Evolutionary conservation across 169 alveolate species (phyloP).

Genomic region (Plasmodium sp.): DNA sequence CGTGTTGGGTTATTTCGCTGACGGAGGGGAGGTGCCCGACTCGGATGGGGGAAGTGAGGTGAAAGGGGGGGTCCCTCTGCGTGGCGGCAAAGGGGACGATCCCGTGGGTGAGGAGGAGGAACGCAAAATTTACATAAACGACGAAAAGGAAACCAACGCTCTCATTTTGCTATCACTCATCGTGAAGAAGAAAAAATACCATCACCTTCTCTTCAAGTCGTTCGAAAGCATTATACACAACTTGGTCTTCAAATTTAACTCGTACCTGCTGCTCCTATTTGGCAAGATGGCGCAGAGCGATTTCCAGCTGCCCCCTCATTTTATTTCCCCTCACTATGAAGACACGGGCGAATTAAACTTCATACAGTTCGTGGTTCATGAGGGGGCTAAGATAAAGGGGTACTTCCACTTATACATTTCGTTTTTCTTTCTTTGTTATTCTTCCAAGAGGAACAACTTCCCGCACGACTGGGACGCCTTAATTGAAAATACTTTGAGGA

Average conservation of each 20-base stretch:
- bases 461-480: conserved; percentile 30
- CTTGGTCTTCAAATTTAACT: conserved; percentile 30
- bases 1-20: background rate
- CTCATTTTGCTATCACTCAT: conserved; percentile 33
- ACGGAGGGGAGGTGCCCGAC: background rate
- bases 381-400: background rate
- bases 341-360: background rate
- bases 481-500: conserved; percentile 11
- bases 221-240: conserved; percentile 15
- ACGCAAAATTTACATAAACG: background rate
- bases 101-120: background rate
- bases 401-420: conserved; percentile 38
- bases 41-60: background rate
- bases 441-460: background rate
- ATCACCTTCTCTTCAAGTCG: conserved; percentile 8
- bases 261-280: conserved; percentile 11
- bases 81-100: background rate
- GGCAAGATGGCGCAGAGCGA: background rate
- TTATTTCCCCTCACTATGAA: conserved; percentile 19
- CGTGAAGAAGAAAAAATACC: conserved; percentile 60
- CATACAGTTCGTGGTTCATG: background rate
- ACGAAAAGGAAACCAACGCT: conserved; percentile 26
- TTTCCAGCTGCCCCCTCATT: conserved; percentile 15
- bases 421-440: conserved; percentile 35
- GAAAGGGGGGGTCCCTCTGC: background rate